Conservation (phyloP, 441 rosid genomes). For the Corymbia calophylla region DNA sequence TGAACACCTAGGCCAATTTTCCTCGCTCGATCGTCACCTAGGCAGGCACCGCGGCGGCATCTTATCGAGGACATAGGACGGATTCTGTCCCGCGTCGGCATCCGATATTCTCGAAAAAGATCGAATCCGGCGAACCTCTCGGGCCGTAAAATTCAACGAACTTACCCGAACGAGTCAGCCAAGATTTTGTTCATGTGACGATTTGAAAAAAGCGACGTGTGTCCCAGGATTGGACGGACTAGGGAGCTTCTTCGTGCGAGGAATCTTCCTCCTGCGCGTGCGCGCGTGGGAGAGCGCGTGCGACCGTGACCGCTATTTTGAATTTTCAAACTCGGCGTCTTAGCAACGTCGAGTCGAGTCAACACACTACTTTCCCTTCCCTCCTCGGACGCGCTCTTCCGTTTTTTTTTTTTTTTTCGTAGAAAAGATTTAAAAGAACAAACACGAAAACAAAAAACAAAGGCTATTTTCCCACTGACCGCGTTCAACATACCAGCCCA, state of each 20-base stretch:
- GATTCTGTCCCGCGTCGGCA: neutral
- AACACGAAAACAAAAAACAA: neutral
- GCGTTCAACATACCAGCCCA: neutral
- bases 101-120: neutral
- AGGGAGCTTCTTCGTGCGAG: neutral
- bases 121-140: neutral
- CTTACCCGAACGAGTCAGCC: neutral
- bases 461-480: neutral
- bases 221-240: neutral
- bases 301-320: neutral
- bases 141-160: neutral
- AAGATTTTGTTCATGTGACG: neutral
- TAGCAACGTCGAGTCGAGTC: neutral
- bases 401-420: neutral
- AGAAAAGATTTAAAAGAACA: too few species aligned
- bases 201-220: neutral
- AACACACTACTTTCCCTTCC: neutral
- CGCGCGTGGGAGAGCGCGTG: neutral
- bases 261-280: neutral
- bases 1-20: too few species aligned
- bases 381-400: neutral
- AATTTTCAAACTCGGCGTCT: conserved; percentile 16
- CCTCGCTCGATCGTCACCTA: neutral
- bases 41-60: neutral
- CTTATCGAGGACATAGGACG: too few species aligned